Conservation (phyloP, 306 rosid species). For the Adenanthera pavonina region DNA sequence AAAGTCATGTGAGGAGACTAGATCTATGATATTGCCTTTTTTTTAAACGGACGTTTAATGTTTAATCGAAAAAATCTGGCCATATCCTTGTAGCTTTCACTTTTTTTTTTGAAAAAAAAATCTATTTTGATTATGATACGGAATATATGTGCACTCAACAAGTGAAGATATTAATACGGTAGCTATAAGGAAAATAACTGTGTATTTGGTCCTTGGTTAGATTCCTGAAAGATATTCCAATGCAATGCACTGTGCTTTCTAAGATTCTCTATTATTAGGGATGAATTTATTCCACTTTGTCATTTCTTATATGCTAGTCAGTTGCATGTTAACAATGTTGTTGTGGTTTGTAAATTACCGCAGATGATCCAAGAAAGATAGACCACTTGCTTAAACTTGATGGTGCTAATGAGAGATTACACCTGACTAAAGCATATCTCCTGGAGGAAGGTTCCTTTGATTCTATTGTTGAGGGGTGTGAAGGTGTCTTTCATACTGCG, state of each 20-base stretch:
- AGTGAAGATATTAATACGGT: no score
- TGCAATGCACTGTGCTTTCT: neutral
- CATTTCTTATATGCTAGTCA: neutral
- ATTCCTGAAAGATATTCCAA: neutral
- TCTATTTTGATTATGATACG: no score
- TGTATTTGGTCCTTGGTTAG: neutral
- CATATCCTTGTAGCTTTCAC: neutral
- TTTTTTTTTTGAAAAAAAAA: no score
- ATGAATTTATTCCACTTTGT: neutral
- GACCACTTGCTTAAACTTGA: constrained; percentile 18
- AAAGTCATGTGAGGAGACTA: neutral
- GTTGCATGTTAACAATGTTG: neutral
- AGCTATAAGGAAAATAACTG: no score
- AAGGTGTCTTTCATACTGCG: constrained; percentile 25
- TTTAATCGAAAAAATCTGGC: neutral
- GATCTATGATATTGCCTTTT: neutral
- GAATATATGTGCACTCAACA: no score
- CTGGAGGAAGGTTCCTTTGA: constrained; percentile 26
- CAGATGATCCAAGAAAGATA: constrained; percentile 28
- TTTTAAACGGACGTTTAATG: neutral
- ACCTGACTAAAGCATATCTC: constrained; percentile 15
- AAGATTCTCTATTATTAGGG: neutral
- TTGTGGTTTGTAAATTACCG: neutral
- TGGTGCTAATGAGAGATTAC: constrained; percentile 29
- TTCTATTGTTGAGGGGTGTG: constrained; percentile 5